Evolutionary conservation across 2,329 filamentous ascomycete genomes (phyloP).

Genomic region (Colletotrichum lini): DNA sequence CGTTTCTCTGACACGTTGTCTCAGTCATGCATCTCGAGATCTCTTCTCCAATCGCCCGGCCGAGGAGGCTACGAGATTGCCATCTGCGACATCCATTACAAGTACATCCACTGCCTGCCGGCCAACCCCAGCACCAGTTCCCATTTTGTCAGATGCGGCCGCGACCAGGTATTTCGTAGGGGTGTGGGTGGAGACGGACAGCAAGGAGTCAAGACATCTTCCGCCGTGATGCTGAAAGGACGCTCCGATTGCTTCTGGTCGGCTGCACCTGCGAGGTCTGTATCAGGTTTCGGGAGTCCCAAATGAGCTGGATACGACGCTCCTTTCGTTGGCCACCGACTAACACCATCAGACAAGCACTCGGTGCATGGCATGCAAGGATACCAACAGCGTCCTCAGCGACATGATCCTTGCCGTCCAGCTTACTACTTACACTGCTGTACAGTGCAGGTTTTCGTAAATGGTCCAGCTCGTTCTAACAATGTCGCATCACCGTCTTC

Average conservation of each 20-base stretch:
- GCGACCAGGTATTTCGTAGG: slow-evolving; percentile 2
- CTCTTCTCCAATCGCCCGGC: slow-evolving; percentile 14
- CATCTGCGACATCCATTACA: slow-evolving; percentile 23
- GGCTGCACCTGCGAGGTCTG: slow-evolving; percentile 1
- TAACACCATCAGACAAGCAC: slow-evolving; percentile 4
- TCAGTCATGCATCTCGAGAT: slow-evolving; percentile 38
- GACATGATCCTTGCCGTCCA: not conserved
- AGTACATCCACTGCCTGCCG: slow-evolving; percentile 1
- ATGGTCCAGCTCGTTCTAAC: not conserved
- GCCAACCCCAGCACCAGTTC: slow-evolving; percentile 15
- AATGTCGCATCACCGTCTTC: slow-evolving; percentile 7
- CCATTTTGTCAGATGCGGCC: slow-evolving; percentile 1
- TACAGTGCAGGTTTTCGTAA: no score
- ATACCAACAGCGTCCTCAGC: not conserved
- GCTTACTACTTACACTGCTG: no score
- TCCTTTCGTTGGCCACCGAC: not conserved
- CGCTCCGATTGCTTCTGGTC: not conserved
- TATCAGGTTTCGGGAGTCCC: slow-evolving; percentile 8
- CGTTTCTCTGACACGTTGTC: slow-evolving; percentile 41
- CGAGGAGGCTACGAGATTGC: slow-evolving; percentile 12
- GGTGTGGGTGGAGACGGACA: not conserved
- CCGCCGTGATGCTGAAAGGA: not conserved
- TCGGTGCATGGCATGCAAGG: not conserved
- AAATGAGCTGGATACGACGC: slow-evolving; percentile 2
- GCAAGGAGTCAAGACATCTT: not conserved